Percentiles rank a stretch among this genome's conserved stretches.
Evolutionary conservation across 352 stramenopile species (phyloP).

Genomic region (Peronosclerospora sorghi): DNA sequence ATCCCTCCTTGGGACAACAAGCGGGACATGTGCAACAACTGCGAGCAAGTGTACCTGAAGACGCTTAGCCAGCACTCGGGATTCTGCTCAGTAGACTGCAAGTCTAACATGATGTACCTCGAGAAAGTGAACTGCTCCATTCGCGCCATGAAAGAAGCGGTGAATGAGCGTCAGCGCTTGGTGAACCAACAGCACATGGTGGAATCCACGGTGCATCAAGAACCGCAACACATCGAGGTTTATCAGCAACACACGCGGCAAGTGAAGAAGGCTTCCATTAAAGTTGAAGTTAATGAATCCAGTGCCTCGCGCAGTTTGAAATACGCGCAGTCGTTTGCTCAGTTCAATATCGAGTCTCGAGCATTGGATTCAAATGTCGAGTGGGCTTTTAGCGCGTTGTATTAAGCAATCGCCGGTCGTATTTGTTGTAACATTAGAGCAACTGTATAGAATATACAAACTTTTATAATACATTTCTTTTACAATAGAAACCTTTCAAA

Average conservation of each 20-base stretch:
- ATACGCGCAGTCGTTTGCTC: constrained; percentile 49
- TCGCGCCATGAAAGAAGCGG: constrained; percentile 58
- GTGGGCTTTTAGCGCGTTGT: constrained; percentile 71
- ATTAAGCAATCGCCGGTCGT: constrained; percentile 23
- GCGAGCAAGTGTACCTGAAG: constrained; percentile 79
- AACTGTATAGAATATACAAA: constrained; percentile 17
- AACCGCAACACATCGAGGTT: constrained; percentile 8
- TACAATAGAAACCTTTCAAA: too few relatives aligned
- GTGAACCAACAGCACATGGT: too few relatives aligned
- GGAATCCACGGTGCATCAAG: constrained; percentile 13
- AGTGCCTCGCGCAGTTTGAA: constrained; percentile 7
- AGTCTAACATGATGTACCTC: constrained; percentile 78
- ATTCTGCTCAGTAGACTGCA: constrained; percentile 84
- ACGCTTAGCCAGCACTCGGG: constrained; percentile 59
- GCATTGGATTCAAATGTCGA: constrained; percentile 41
- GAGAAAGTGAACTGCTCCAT: constrained; percentile 78
- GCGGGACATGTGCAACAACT: constrained; percentile 77
- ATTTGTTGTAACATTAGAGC: constrained; percentile 18
- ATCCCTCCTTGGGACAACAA: constrained; percentile 82
- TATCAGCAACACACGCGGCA: constrained; percentile 13
- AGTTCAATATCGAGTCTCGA: constrained; percentile 68
- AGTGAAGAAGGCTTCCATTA: constrained; percentile 1
- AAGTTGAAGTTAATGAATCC: background rate
- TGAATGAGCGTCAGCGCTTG: constrained; percentile 34
- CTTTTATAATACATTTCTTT: too few relatives aligned